Base-by-base conservation (phyloP, 495 filamentous ascomycete genomes). In the Hypoxylon intermedium region DNA sequence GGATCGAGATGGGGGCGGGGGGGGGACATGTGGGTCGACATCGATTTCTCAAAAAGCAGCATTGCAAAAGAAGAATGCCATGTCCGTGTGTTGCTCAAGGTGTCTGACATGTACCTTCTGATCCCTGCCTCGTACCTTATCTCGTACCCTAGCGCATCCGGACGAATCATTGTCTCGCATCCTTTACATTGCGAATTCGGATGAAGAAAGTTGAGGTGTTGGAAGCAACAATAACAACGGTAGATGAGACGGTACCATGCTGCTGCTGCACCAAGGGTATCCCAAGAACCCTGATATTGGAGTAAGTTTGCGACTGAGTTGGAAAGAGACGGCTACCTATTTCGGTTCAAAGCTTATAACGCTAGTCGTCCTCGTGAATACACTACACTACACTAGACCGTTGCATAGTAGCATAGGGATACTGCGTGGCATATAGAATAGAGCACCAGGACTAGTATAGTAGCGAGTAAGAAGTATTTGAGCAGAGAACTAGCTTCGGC, bases 11-110 rank as follows among this genome's bases (percentile, higher is more conserved):
- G 58, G 36, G 41, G 62, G 56, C 5, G 34, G 34, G 34, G 34
- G 13, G 34, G 11, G 12, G 34, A 33, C 52, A 58, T 24, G 48
- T 53, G 67, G 33, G 50, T 56, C 49, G 49, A 26, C 33, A 70
- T 71, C 53, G 65, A 51, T 68, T 68, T 71, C 45, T 70, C 51
- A 58, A 46, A n/a, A n/a, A n/a, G n/a, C n/a, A n/a, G n/a, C n/a
- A n/a, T n/a, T n/a, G n/a, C n/a, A n/a, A n/a, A n/a, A n/a, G n/a
- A n/a, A n/a, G n/a, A 68, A 61, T 68, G 53, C 61, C 65, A 63
- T 67, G 59, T 42, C 37, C 37, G 37, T 40, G 38, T 51, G 61
- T 67, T 21, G 12, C 31, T 44, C 40, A 57, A 68, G 53, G 64
- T 70, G 36, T 45, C 57, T 23, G 12, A 33, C 24, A 57, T 42